These are phyloP conservation scores for Rhizopogon vesiculosus DNA, from an alignment of 768 basidiomycete species.

Conservation along the genomic window DNA sequence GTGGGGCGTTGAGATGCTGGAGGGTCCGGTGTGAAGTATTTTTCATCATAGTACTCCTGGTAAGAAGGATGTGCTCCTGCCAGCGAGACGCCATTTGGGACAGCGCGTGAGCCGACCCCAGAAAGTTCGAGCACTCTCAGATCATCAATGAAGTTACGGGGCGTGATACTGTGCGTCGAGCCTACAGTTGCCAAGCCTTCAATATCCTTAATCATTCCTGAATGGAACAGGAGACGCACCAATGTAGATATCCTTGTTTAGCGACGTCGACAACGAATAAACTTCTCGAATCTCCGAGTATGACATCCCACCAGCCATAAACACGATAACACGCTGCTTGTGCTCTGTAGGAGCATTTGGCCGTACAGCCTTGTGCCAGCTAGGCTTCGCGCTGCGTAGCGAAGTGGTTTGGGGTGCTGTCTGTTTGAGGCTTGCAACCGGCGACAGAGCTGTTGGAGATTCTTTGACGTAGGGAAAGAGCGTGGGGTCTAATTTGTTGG, in stretches of 20 bases:
- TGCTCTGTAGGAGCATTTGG: constrained; percentile 45
- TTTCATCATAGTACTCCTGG: constrained; percentile 79
- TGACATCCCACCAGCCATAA: constrained; percentile 93
- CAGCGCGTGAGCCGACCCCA: constrained; percentile 74
- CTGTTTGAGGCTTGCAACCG: constrained; percentile 42
- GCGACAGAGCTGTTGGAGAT: constrained; percentile 48
- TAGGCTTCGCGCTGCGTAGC: constrained; percentile 83
- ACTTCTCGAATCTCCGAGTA: constrained; percentile 92
- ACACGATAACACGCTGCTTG: constrained; percentile 79
- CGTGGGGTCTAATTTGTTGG: constrained; percentile 68
- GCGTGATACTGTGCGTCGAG: constrained; percentile 84
- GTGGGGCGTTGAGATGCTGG: constrained; percentile 32
- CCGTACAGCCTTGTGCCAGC: constrained; percentile 79
- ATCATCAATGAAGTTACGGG: constrained; percentile 81
- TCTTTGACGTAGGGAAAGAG: constrained; percentile 92
- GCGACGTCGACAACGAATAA: constrained; percentile 67
- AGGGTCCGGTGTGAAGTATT: constrained; percentile 65
- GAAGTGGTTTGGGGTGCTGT: constrained; percentile 63
- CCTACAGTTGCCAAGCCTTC: constrained; percentile 44
- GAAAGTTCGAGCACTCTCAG: constrained; percentile 81
- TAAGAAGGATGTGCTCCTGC: constrained; percentile 43
- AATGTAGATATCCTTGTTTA: constrained; percentile 89
- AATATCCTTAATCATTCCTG: constrained; percentile 53
- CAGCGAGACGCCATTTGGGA: constrained; percentile 66
- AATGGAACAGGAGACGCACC: constrained; percentile 49